Evolutionary conservation across 257 asterid species (phyloP), one percentile per base, ranked within the genome.

Genomic region (Pogostemon cablin): DNA sequence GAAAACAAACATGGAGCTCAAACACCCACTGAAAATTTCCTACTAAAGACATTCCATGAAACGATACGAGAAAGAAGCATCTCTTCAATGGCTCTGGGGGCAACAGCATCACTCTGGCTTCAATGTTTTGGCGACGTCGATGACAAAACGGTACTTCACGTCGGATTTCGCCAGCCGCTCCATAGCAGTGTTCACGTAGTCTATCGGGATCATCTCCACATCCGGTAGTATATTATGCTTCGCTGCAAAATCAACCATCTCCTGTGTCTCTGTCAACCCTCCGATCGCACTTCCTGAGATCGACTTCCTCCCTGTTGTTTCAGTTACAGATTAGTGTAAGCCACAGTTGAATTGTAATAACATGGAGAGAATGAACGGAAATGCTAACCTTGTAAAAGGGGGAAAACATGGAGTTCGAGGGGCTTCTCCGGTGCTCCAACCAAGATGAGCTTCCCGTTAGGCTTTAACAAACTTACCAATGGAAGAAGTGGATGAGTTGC

Each of bases 391-490:
- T 15, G 0, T 11, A 87, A 49, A 3, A 87, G 48, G 4, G 88
- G 80, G 52, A 83, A 82, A 3, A 67, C 78, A 0, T 87, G 84
- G 2, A 88, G 50, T 62, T 88, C 95, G 3, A 80, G 75, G 5
- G 88, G 86, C 77, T 88, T 82, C 3, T 81, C 88, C 3, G 91
- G 86, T 10, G 73, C 88, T 17, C 95, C 95, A n/a, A 88, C 86
- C 81, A 84, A 32, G 17, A 86, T 68, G 49, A 88, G 73, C 81
- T 79, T 85, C 5, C 89, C 91, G 1, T 84, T 71, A 41, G 88
- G 73, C 69, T 83, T 85, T 61, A 87, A 44, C 48, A 86, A 57
- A 47, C 59, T 50, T 34, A 88, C 9, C 67, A 88, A 76, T 1
- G 91, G 91, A 9, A 66, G 48, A 42, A 86, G 25, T 0, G 86